Base-by-base conservation (phyloP, 805 yeast genomes). In the Blastobotrys muscicola region DNA sequence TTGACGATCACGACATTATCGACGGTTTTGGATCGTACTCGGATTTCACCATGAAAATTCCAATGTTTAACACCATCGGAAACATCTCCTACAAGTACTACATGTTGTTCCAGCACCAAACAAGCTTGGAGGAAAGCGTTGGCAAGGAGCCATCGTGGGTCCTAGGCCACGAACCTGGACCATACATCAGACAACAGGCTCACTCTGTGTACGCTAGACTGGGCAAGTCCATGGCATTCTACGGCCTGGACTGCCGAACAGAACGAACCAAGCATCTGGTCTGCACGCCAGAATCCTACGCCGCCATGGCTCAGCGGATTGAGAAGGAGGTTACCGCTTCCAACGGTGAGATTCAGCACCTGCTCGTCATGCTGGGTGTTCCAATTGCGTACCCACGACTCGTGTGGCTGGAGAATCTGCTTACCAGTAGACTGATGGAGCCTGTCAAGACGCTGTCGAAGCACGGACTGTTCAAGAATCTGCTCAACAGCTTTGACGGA, bases 1-100 rank as follows among this genome's bases (percentile, higher is more conserved):
- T 68, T 64, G 98, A 90, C 61, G 98, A 90, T 61, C 98, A 90
- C 64, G 97, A 92, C 61, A 85, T 90, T 42, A 89, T 92, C 52
- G 98, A 90, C 59, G 98, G 97, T 2, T 90, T 78, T 64, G 98
- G 97, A 2, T 84, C 95, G 0, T 90, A 90, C 61, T 69, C 71
- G 39, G 83, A 86, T 51, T 45, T 62, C 1, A 85, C 95, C 30
- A 87, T 86, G 95, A 54, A 55, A 2, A 75, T 78, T 33, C 78
- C 76, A 1, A 74, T 85, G 7, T 85, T 90, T 59, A 59, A 63
- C 45, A 75, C 80, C 9, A 72, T 90, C 29, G 97, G 97, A 8
- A 72, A 72, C 47, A 64, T 75, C 9, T 96, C 97, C 1, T 85
- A 76, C 68, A 79, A 79, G 57, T 89, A 82, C 64, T 90, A 92